Evolutionary conservation across 1,284 basidiomycete species (phyloP).

Genomic region (Puccinia sorghi): DNA sequence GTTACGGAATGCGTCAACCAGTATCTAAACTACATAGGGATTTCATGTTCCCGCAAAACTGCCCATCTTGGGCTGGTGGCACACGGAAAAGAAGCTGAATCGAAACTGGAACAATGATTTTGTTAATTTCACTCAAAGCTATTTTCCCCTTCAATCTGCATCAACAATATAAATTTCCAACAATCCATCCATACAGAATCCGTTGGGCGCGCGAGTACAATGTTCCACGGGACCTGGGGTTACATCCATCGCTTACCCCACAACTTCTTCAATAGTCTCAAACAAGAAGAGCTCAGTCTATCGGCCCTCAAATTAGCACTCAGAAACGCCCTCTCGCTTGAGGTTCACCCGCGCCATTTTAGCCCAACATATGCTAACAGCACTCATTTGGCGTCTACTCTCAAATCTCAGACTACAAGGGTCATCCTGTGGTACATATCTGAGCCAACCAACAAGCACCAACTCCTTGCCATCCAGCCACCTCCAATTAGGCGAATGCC

Average conservation of each 20-base stretch:
- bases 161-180: conserved; percentile 30
- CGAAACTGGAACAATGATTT: background rate
- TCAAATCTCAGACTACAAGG: conserved; percentile 20
- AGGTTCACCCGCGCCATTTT: background rate
- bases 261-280: background rate
- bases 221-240: conserved; percentile 35
- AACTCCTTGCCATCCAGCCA: background rate
- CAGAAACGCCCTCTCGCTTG: background rate
- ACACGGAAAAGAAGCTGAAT: background rate
- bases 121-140: background rate
- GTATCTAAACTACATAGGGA: conserved; percentile 19
- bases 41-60: conserved; percentile 9
- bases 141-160: conserved; percentile 5
- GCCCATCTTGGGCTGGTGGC: conserved; percentile 16
- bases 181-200: conserved; percentile 21
- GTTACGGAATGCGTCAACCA: background rate
- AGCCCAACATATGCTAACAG: background rate
- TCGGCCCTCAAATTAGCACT: background rate
- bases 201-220: background rate
- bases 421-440: conserved; percentile 2
- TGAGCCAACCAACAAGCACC: background rate
- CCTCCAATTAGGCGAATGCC: background rate
- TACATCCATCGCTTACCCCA: conserved; percentile 13
- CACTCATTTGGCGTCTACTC: background rate
- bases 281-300: background rate